phyloP scores from a whole-genome alignment of 306 rosid genomes.

The Vicia faba region DNA sequence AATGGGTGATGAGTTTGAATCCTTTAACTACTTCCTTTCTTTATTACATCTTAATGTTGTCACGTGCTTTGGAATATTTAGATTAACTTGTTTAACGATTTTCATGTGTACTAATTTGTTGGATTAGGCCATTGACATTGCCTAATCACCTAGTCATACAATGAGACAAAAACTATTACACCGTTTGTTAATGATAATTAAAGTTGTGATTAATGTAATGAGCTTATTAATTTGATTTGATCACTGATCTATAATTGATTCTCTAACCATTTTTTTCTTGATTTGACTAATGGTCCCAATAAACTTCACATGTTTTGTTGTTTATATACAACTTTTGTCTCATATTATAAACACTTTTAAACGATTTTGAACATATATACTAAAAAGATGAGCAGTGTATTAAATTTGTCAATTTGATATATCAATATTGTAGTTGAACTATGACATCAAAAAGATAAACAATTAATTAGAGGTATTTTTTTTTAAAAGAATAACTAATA shows the following conservation, averaged over 20 bases:
- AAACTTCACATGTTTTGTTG: constrained; percentile 44
- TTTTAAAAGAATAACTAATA: too few species aligned
- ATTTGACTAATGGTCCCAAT: constrained; percentile 44
- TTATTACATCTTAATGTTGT: constrained; percentile 19
- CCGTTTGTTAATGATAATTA: constrained; percentile 35
- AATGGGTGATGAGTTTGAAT: constrained; percentile 28
- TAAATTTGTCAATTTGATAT: not conserved
- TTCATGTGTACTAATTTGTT: constrained; percentile 38
- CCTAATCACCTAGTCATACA: constrained; percentile 41
- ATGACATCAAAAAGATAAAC: not conserved
- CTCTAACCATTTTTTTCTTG: constrained; percentile 24
- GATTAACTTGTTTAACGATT: constrained; percentile 38
- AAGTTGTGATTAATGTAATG: constrained; percentile 20
- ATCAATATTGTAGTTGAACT: not conserved
- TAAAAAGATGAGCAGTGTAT: not conserved
- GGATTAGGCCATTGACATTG: constrained; percentile 44
- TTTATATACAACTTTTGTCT: not conserved
- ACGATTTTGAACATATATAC: not conserved
- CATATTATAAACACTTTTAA: not conserved
- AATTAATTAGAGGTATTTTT: too few species aligned
- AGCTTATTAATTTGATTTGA: constrained; percentile 30
- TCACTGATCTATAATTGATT: constrained; percentile 13
- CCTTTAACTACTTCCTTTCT: constrained; percentile 23
- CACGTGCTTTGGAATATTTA: constrained; percentile 11
- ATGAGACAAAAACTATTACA: constrained; percentile 26